Evolutionary conservation across 2,329 filamentous ascomycete species (phyloP), one percentile per base, ranked within the genome.

Genomic region (Neopestalotiopsis sp.): DNA sequence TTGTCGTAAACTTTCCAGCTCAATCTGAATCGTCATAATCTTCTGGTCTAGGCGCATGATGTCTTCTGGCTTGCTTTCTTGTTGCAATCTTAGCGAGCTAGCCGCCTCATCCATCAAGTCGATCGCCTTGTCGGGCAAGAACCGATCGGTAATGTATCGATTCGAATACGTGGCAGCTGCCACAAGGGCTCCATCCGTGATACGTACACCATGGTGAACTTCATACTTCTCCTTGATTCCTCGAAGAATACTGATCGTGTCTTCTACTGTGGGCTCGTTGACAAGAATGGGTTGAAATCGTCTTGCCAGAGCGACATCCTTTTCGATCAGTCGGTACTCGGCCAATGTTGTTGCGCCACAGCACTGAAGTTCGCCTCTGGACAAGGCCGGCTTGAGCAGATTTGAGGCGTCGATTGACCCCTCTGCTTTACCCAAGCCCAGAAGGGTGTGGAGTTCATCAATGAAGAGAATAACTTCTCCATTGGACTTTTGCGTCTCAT

Each of bases 221-320:
- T 98, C 96, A 76, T 99, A 99, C 73, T 94, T 94, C 77, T 98
- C 95, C 78, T 98, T 98, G 84, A 99, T 98, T 63, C 95, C 96
- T 76, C 96, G 90, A 0, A 99, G 85, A 68, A 99, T 98, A 65
- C 94, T 97, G 71, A 99, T 95, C 0, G 96, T 98, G 73, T 98
- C 95, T 73, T 94, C 90, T 0, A 98, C 95, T 0, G 90, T 91
- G 0, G 96, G 96, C 76, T 99, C 96, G 70, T 91, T 93, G n/a
- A 99, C 94, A 45, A 94, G 81, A 68, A 99, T 97, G 0, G 96
- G 95, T 76, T 99, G 96, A 79, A 99, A 98, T 70, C 96, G 89
- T 73, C 96, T 87, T 9, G 96, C 96, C 24, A 99, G 84, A 0
- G 96, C 96, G 34, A 95, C 95, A 76, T 98, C 96, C 80, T 98